phyloP scores from a whole-genome alignment of 1,284 basidiomycete species.

The Ceratobasidium sp. region DNA sequence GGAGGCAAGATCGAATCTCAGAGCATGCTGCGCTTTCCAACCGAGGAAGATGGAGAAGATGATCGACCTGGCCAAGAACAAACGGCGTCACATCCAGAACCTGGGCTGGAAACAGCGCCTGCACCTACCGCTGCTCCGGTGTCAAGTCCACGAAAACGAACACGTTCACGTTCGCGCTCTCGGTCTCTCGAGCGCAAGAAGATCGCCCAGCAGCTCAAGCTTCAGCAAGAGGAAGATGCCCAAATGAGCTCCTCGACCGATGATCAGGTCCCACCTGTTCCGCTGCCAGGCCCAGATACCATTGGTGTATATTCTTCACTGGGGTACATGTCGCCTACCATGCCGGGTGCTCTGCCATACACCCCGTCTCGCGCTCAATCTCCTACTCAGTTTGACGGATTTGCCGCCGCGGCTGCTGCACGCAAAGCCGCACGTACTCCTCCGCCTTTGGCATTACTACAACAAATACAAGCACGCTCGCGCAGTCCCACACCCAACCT shows the following conservation, averaged over 20 bases:
- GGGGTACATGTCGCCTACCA: slow-evolving; percentile 9
- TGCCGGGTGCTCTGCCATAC: neutral
- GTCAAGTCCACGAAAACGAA: slow-evolving; percentile 30
- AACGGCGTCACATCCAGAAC: neutral
- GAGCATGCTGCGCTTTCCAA: neutral
- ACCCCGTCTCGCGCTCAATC: slow-evolving; percentile 29
- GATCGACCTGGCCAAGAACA: slow-evolving; percentile 4
- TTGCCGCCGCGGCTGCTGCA: slow-evolving; percentile 35
- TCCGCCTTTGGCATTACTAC: slow-evolving; percentile 49
- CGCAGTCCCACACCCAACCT: slow-evolving; percentile 32
- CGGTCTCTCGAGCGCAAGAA: slow-evolving; percentile 26
- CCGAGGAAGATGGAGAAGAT: slow-evolving; percentile 11
- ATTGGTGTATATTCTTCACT: slow-evolving; percentile 21
- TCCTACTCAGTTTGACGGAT: slow-evolving; percentile 13
- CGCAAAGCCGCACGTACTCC: slow-evolving; percentile 38
- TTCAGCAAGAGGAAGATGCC: slow-evolving; percentile 6
- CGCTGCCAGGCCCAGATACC: neutral
- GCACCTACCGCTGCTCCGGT: neutral
- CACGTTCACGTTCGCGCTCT: slow-evolving; percentile 30
- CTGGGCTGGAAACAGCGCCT: neutral
- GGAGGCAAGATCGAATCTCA: slow-evolving; percentile 31
- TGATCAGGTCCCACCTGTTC: slow-evolving; percentile 24
- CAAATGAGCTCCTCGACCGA: slow-evolving; percentile 34
- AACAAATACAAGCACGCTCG: slow-evolving; percentile 45
- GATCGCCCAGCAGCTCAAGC: slow-evolving; percentile 28